Conservation (phyloP, 208 protist species). For the Spongospora subterranea region DNA sequence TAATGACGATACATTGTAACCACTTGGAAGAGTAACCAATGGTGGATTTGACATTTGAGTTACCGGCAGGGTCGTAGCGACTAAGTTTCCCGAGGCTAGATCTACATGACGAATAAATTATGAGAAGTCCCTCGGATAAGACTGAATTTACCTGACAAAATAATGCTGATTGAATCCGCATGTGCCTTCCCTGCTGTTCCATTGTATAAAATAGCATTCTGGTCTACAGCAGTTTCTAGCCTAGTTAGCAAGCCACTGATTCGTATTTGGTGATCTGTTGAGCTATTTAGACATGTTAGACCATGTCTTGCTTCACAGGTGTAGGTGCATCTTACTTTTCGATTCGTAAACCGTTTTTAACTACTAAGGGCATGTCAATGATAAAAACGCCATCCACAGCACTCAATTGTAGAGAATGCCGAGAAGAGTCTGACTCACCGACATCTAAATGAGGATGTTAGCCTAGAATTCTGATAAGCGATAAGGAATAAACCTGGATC, state of each 20-base stretch:
- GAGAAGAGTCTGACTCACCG: background rate
- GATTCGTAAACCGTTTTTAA: background rate
- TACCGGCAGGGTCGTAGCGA: background rate
- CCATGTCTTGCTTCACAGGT: background rate
- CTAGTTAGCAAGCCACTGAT: background rate
- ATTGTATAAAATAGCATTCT: background rate
- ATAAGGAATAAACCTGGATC: background rate
- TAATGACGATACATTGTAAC: background rate
- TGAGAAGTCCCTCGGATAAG: background rate
- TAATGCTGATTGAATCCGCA: background rate
- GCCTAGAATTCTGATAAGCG: background rate
- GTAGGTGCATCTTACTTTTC: background rate
- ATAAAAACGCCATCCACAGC: background rate
- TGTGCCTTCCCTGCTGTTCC: background rate
- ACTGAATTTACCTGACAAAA: background rate
- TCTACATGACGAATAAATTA: background rate
- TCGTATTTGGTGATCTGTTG: background rate
- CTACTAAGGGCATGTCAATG: background rate
- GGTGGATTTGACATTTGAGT: background rate
- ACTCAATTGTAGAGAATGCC: background rate
- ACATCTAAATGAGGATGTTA: background rate
- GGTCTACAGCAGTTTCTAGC: background rate
- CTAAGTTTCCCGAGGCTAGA: background rate
- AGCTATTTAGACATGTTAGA: background rate
- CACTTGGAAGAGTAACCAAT: background rate